Evolutionary conservation across 768 basidiomycete genomes (phyloP), one percentile per base, ranked within the genome.

Genomic region (Pulveroboletus sp.): DNA sequence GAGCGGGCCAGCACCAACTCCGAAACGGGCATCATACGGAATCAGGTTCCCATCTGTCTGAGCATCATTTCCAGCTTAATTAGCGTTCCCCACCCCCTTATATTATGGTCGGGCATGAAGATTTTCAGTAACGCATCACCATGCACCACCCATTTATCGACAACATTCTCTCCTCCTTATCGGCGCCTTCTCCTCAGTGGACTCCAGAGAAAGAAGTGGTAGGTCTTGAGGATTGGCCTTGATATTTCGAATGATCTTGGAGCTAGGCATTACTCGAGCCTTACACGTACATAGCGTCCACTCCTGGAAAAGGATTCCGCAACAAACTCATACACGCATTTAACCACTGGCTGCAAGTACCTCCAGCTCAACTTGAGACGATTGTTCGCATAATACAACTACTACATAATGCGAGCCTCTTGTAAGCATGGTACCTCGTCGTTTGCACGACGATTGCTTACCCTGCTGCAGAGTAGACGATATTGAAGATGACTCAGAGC

Each of bases 301-400:
- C 82, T 51, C 91, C 90, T 0, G 93, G 95, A 12, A 98, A 98
- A 69, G 94, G 97, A 45, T 85, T 98, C 52, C 82, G 95, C 7
- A 75, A 81, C 5, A 81, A 84, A 58, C 78, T 99, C 61, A 90
- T 95, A 49, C 85, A 84, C 37, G 93, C 94, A 0, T 95, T 98
- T 75, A 94, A 98, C 58, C 47, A 74, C 3, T 99, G 95, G 95
- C 79, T 98, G 13, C 66, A 83, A n/a, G 93, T 97, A 1, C 87
- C 90, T 0, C 59, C 72, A 19, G 79, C 80, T 19, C 86, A 86
- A 64, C 77, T 97, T 6, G 69, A 71, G 19, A 70, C 86, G 32
- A 93, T 99, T 52, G 75, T 82, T 19, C 79, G 79, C 52, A 79
- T 97, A 33, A 86, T 98, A 35, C 83, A 82, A 60, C 93, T 94